Base-by-base conservation (phyloP, 2,329 filamentous ascomycete species). In the Fusarium circinatum region DNA sequence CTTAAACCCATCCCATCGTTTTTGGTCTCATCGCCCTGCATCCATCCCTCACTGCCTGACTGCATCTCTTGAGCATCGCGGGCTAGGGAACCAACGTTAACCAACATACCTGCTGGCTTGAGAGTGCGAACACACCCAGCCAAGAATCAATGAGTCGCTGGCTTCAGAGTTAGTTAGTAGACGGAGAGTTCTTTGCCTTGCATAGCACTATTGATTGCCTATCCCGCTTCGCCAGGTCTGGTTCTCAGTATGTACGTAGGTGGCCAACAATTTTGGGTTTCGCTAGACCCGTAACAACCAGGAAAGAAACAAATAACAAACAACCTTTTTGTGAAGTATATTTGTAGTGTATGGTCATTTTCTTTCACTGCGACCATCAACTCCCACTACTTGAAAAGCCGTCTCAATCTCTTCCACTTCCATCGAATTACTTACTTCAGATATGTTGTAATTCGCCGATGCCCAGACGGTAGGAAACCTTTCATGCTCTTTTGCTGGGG, bases 171-270 rank as follows among this genome's bases (percentile, higher is more conserved):
- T 34, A 34, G 32, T 74, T 70, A 60, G 61, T 66, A 62, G 59
- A 47, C 55, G 62, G 32, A 51, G 52, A 51, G 58, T 42, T 58
- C 51, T 68, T 70, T 64, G 70, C 62, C 65, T 73, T 75, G 72
- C 68, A 78, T 76, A 65, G 57, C 72, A 74, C 75, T 74, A 77
- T 75, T 65, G 55, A 77, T 75, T 65, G 55, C 59, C 71, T 62
- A 68, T 75, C 38, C 67, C 66, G 69, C 65, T 62, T 49, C 42
- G 51, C 51, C 67, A 59, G 66, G 56, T 62, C 52, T 51, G 38
- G 45, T 52, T 45, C 47, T 51, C 44, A 56, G 62, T 55, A 45
- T 18, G 42, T 45, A 54, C 51, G 64, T 58, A 60, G 30, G 36
- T 48, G 61, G 52, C 48, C 49, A 48, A 63, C 30, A 20, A 51